Percentiles rank a stretch among this genome's conserved stretches.
Evolutionary conservation across 768 basidiomycete species (phyloP).

Genomic region (Cubamyces sp.): DNA sequence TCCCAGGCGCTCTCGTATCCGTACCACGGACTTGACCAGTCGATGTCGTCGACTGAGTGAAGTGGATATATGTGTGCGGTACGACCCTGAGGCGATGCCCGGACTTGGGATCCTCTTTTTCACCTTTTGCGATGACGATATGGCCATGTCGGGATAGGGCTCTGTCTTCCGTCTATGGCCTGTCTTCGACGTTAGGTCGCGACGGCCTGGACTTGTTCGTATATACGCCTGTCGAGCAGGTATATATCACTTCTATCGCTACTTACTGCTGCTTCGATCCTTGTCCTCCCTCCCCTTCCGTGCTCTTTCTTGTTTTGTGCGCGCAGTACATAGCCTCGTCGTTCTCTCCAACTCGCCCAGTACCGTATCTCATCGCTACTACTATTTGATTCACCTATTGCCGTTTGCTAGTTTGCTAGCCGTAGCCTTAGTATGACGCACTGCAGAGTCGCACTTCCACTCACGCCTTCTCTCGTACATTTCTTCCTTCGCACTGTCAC

Average conservation of each 20-base stretch:
- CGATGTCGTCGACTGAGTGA: conserved; percentile 29
- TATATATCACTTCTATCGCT: neutral
- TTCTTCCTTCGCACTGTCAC: conserved; percentile 7
- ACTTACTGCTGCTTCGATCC: neutral
- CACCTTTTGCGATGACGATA: neutral
- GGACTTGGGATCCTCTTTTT: neutral
- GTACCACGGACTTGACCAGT: conserved; percentile 55
- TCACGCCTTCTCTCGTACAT: neutral
- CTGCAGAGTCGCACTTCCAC: conserved; percentile 1
- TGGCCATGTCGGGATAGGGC: neutral
- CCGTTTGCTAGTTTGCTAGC: neutral
- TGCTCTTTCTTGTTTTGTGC: conserved; percentile 18
- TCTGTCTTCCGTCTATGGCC: neutral
- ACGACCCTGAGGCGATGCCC: neutral
- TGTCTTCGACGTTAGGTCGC: conserved; percentile 11
- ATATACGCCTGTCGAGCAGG: conserved; percentile 7
- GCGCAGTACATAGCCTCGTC: conserved; percentile 8
- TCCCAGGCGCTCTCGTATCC: conserved; percentile 54
- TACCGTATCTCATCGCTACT: conserved; percentile 2
- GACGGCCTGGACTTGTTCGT: neutral
- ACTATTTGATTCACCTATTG: neutral
- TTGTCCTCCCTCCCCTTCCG: neutral
- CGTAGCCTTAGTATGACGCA: neutral
- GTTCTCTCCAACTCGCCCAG: neutral
- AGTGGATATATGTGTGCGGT: neutral